Evolutionary conservation across 2,329 filamentous ascomycete species (phyloP).

Genomic region (Nectriaceae sp.): DNA sequence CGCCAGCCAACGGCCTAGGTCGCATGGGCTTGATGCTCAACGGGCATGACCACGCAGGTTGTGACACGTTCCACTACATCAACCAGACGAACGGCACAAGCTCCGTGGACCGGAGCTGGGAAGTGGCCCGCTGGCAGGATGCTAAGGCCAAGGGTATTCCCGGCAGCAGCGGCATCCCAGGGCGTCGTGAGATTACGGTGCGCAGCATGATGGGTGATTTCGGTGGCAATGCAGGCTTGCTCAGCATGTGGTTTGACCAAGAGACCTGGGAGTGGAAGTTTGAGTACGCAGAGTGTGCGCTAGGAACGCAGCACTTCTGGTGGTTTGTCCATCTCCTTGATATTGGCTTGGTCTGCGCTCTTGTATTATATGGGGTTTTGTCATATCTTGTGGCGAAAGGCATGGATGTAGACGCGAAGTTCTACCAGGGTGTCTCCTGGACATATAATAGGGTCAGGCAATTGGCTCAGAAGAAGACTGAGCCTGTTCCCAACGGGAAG

Average conservation of each 20-base stretch:
- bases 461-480: constrained; percentile 1
- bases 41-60: constrained; percentile 94
- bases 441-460: constrained; percentile 11
- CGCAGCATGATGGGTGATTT: constrained; percentile 98
- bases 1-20: constrained; percentile 63
- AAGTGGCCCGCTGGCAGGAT: constrained; percentile 49
- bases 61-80: constrained; percentile 83
- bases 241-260: constrained; percentile 88
- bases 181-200: constrained; percentile 86
- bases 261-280: constrained; percentile 74
- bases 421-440: constrained; percentile 21
- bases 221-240: constrained; percentile 84
- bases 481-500: constrained; percentile 16
- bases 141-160: constrained; percentile 44
- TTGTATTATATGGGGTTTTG: constrained; percentile 28
- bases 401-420: constrained; percentile 36
- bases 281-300: constrained; percentile 74
- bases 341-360: constrained; percentile 44
- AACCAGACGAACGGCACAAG: constrained; percentile 56
- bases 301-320: constrained; percentile 91
- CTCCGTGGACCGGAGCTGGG: constrained; percentile 48
- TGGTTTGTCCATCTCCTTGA: constrained; percentile 84
- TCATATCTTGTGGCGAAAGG: constrained; percentile 30
- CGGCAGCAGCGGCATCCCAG: constrained; percentile 51
- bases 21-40: constrained; percentile 80